phyloP scores from a whole-genome alignment of 371 early-diverging fungal species.

The Circinella umbellata region DNA sequence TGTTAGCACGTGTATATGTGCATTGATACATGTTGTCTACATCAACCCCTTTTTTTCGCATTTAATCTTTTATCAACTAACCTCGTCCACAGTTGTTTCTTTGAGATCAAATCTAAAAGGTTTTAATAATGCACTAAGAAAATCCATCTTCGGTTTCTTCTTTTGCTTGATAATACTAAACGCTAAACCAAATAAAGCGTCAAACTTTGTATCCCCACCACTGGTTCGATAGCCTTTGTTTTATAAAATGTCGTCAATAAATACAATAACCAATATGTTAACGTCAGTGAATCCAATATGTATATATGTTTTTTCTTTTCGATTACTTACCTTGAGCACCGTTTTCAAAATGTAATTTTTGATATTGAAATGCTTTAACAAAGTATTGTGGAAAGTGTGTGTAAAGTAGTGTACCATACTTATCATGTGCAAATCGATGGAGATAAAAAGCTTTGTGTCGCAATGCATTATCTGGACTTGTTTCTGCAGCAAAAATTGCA shows the following conservation, averaged over 20 bases:
- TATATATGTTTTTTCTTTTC: neutral
- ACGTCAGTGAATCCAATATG: neutral
- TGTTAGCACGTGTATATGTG: neutral
- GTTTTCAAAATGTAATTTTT: constrained; percentile 45
- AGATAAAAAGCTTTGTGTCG: constrained; percentile 73
- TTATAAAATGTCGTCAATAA: too few species aligned
- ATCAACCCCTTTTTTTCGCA: neutral
- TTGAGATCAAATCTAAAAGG: constrained; percentile 66
- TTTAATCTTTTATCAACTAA: neutral
- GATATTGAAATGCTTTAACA: constrained; percentile 54
- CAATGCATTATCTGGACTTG: constrained; percentile 64
- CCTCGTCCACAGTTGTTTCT: constrained; percentile 21
- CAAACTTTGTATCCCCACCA: constrained; percentile 54
- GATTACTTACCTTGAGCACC: constrained; percentile 35
- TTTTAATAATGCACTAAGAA: constrained; percentile 71
- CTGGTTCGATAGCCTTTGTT: constrained; percentile 52
- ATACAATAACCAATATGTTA: too few species aligned
- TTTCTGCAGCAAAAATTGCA: constrained; percentile 82
- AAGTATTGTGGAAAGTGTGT: constrained; percentile 11
- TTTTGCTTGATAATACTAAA: constrained; percentile 74
- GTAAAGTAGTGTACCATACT: constrained; percentile 86
- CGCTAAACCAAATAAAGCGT: constrained; percentile 68
- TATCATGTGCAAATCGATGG: constrained; percentile 77
- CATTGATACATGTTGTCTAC: neutral
- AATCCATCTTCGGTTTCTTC: constrained; percentile 71